Conservation (phyloP, 345 rosid genomes). For the Citrus sinensis region DNA sequence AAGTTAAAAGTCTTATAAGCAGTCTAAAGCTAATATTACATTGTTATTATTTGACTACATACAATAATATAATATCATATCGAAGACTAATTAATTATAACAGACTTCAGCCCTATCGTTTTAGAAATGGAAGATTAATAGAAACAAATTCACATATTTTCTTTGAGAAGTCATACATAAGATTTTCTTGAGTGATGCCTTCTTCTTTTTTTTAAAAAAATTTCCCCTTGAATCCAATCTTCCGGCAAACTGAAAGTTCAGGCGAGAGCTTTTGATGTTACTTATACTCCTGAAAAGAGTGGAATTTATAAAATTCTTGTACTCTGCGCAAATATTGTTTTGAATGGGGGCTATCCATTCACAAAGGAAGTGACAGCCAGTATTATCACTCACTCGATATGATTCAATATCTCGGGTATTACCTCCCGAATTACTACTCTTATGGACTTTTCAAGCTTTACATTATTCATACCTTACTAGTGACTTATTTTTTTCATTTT, state of each 20-base stretch:
- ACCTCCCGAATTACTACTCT: background rate
- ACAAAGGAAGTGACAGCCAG: conserved; percentile 75
- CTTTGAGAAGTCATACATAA: background rate
- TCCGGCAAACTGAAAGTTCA: conserved; percentile 19
- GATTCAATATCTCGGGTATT: conserved; percentile 67
- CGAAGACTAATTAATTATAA: no score
- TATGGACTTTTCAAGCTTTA: background rate
- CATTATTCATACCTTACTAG: background rate
- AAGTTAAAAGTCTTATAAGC: no score
- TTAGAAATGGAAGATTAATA: no score
- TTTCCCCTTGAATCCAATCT: conserved; percentile 33
- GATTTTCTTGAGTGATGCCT: background rate
- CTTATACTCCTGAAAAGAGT: conserved; percentile 61
- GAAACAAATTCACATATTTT: background rate
- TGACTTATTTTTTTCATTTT: background rate
- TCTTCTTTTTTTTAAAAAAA: no score
- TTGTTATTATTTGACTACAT: conserved; percentile 27
- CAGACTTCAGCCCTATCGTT: no score
- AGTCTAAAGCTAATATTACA: no score
- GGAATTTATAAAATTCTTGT: conserved; percentile 58
- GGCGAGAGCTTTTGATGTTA: conserved; percentile 50
- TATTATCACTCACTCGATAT: conserved; percentile 14
- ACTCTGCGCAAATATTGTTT: conserved; percentile 63
- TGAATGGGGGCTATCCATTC: conserved; percentile 65
- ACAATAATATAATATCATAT: background rate